phyloP scores from a whole-genome alignment of 2,329 filamentous ascomycete species.

The Orbilia oligospora region DNA sequence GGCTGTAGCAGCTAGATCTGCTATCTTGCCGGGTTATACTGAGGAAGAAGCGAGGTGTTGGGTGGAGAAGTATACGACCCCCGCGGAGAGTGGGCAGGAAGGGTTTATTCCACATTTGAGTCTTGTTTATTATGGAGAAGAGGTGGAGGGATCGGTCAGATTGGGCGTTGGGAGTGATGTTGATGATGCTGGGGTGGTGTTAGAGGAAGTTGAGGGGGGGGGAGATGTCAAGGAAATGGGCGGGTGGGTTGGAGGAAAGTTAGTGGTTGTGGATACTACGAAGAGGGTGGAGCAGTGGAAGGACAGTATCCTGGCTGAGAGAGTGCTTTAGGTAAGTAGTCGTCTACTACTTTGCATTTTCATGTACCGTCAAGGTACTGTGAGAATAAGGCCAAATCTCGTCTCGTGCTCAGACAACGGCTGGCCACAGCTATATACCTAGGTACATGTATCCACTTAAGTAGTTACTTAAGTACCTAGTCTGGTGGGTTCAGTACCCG shows the following conservation, averaged over 20 bases:
- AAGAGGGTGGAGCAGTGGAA: constrained; percentile 49
- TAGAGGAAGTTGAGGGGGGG: constrained; percentile 9
- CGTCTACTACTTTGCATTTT: no score
- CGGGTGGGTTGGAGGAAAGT: constrained; percentile 45
- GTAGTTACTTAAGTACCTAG: no score
- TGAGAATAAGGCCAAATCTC: no score
- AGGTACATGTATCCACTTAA: no score
- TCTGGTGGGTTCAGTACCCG: no score
- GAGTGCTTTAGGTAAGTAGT: constrained; percentile 23
- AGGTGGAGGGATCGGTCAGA: constrained; percentile 23
- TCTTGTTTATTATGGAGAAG: constrained; percentile 61
- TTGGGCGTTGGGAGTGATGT: constrained; percentile 35
- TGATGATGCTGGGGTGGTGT: constrained; percentile 21
- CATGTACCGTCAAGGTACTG: no score
- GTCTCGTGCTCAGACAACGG: no score
- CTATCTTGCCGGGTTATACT: constrained; percentile 43
- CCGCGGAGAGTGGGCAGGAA: constrained; percentile 59
- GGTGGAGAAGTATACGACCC: constrained; percentile 59
- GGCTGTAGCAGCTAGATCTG: constrained; percentile 59
- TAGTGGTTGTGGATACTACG: constrained; percentile 47
- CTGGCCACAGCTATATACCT: no score
- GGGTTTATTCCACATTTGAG: constrained; percentile 63
- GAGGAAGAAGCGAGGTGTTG: constrained; percentile 58
- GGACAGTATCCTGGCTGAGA: constrained; percentile 43
- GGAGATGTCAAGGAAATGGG: constrained; percentile 36